phyloP scores from a whole-genome alignment of 2,329 filamentous ascomycete species.

The Microdochium nivale region DNA sequence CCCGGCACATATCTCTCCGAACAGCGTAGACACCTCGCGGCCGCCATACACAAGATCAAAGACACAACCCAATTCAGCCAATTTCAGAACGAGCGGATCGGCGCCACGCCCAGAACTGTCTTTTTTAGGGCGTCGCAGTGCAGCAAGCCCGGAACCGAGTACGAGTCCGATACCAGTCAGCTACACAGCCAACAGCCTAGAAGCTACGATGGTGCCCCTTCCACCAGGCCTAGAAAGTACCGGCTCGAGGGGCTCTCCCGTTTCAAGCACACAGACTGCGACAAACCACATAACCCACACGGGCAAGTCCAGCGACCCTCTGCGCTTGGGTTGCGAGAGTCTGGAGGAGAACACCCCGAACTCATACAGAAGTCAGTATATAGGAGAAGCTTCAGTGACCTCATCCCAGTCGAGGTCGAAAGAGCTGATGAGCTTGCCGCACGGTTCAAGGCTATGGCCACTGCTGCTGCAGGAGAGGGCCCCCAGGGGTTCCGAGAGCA shows the following conservation, averaged over 20 bases:
- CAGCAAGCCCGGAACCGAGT: neutral
- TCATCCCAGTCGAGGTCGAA: slow-evolving; percentile 25
- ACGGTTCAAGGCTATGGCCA: slow-evolving; percentile 16
- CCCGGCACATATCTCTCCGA: neutral
- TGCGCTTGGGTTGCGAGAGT: neutral
- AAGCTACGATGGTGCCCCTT: neutral
- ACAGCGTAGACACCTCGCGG: neutral
- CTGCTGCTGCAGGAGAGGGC: too few relatives aligned
- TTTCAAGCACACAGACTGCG: too few relatives aligned
- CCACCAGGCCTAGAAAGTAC: too few relatives aligned
- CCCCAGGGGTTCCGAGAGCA: too few relatives aligned
- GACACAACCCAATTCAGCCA: neutral
- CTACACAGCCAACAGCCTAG: neutral
- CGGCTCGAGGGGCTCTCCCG: too few relatives aligned
- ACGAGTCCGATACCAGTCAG: neutral
- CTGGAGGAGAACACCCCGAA: neutral
- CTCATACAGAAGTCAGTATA: neutral
- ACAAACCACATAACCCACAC: too few relatives aligned
- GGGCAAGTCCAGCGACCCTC: too few relatives aligned
- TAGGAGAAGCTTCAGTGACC: slow-evolving; percentile 24
- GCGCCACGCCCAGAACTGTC: neutral
- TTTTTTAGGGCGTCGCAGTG: neutral
- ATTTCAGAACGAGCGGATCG: neutral
- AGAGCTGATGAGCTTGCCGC: slow-evolving; percentile 16
- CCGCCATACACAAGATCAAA: neutral